Base-by-base conservation (phyloP, 2,329 filamentous ascomycete genomes). In the Stagonosporopsis rhizophila region DNA sequence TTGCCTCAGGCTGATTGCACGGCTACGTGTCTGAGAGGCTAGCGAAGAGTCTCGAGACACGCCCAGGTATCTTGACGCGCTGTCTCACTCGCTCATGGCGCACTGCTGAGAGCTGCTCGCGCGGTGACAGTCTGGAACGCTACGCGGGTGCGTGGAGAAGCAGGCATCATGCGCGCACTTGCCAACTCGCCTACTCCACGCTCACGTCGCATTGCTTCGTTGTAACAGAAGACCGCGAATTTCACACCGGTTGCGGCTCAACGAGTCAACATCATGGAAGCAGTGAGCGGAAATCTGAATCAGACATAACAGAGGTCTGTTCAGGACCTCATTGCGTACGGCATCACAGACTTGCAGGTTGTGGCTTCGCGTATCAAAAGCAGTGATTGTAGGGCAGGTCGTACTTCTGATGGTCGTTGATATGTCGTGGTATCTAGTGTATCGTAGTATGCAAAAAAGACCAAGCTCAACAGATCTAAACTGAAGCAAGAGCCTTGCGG, bases 401-500 rank as follows among this genome's bases (percentile, higher is more conserved):
- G 48, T 44, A 59, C 63, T 61, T 65, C 72, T 71, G 49, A 59
- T 52, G 56, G 59, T 60, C 59, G 56, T 62, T 62, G 59, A 52
- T 55, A 66, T 64, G 57, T 64, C 59, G 63, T 74, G 70, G 70
- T 74, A 73, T 74, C 67, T 73, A 69, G 39, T 65, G 45, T 55
- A 61, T 64, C 52, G 61, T 67, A 61, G 59, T 52, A 30, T 44
- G 58, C 58, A 51, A 32, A 61, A 57, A 46, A 42, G 55, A 60
- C 56, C 40, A 47, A 22, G 48, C 23, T 35, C 19, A 34, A 44
- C 25, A 19, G 39, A 44, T 41, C 42, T 41, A 41, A 12, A 35
- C 37, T 46, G 15, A 49, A 41, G 37, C 55, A 68, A 88, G 77
- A 59, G 82, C 84, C 85, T 94, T 89, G 78, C 91, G 87, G 56